These are phyloP conservation scores for Leucoagaricus sp. DNA, from an alignment of 1,284 basidiomycete species.

Conservation along the genomic window DNA sequence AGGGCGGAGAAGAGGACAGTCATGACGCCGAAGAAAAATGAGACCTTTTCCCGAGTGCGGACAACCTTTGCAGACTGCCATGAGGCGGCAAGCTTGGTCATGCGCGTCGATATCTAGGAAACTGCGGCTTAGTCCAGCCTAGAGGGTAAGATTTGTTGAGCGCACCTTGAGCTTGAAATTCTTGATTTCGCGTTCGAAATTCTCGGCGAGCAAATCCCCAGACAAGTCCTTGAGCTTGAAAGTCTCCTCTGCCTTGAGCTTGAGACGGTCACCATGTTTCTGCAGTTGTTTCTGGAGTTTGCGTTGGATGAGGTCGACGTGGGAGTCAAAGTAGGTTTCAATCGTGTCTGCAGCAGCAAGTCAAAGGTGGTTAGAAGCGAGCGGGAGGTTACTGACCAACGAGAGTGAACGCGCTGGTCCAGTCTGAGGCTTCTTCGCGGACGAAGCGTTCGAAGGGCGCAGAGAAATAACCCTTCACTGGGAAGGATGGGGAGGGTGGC, in stretches of 20 bases:
- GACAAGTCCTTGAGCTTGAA: constrained; percentile 70
- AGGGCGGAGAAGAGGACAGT: constrained; percentile 82
- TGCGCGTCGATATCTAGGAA: constrained; percentile 69
- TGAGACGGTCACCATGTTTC: constrained; percentile 83
- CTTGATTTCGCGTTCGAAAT: constrained; percentile 83
- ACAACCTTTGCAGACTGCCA: constrained; percentile 93
- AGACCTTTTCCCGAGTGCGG: constrained; percentile 86
- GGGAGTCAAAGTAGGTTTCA: constrained; percentile 89
- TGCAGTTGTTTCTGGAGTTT: constrained; percentile 84
- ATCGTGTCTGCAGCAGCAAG: constrained; percentile 63
- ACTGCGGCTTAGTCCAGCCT: constrained; percentile 8
- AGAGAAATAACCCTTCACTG: constrained; percentile 38
- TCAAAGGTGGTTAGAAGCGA: constrained; percentile 25
- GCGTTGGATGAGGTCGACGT: constrained; percentile 87
- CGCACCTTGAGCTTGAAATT: constrained; percentile 69
- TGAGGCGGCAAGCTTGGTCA: constrained; percentile 68
- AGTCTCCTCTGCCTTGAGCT: constrained; percentile 70
- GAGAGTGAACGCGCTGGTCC: constrained; percentile 61
- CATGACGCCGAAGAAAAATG: constrained; percentile 92
- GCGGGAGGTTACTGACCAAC: constrained; percentile 47
- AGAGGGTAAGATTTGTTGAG: neutral
- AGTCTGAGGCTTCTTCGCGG: constrained; percentile 45
- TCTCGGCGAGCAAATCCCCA: constrained; percentile 67
- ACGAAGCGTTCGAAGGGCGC: constrained; percentile 44
- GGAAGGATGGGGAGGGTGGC: constrained; percentile 40